Evolutionary conservation across 1,284 basidiomycete genomes (phyloP).

Genomic region (Melampsora larici-populina): DNA sequence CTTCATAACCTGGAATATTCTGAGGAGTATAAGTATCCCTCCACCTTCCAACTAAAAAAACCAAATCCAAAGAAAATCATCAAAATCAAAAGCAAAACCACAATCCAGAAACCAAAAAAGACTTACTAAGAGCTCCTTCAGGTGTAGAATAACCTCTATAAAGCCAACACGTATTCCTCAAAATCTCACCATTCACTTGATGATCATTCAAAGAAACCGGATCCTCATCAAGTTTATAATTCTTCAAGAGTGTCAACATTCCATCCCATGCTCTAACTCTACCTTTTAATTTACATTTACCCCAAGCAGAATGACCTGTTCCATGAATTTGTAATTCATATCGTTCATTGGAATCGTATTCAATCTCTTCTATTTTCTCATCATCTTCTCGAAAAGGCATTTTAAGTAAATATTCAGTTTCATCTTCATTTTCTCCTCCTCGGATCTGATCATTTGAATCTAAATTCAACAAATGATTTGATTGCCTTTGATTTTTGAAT

Average conservation of each 20-base stretch:
- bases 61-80: neutral
- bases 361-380: neutral
- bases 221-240: conserved; percentile 51
- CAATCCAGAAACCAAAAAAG: conserved; percentile 45
- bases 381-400: neutral
- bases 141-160: conserved; percentile 51
- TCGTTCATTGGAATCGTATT: conserved; percentile 1
- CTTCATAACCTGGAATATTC: conserved; percentile 51
- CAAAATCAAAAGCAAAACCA: neutral
- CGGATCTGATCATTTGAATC: neutral
- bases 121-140: conserved; percentile 49
- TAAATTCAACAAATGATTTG: neutral
- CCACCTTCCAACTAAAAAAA: conserved; percentile 49
- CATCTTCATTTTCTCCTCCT: conserved; percentile 12
- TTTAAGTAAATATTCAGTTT: conserved; percentile 9
- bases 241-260: conserved; percentile 51
- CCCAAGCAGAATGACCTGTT: conserved; percentile 52
- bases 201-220: neutral
- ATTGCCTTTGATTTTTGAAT: conserved; percentile 19
- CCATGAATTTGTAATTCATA: conserved; percentile 19
- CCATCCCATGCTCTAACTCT: conserved; percentile 51
- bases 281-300: conserved; percentile 50
- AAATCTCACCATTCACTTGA: neutral
- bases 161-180: conserved; percentile 47
- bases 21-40: conserved; percentile 51